Conservation (phyloP, 441 rosid genomes). For the Viola pubescens region DNA sequence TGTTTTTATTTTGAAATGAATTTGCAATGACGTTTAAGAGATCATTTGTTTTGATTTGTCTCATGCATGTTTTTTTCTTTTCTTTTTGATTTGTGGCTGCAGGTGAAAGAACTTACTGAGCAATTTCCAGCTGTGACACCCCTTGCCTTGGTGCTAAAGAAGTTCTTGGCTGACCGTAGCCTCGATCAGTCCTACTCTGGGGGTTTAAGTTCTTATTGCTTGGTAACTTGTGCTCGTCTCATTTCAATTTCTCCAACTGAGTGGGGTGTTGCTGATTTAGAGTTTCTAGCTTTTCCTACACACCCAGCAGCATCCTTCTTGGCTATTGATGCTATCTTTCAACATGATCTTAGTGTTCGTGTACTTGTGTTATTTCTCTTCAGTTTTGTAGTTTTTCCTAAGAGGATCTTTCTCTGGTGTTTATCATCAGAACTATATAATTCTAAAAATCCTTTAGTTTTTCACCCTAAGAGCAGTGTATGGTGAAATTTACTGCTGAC, state of each 20-base stretch:
- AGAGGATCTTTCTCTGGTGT: no score
- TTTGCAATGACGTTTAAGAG: background rate
- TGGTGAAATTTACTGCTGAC: no score
- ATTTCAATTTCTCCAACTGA: background rate
- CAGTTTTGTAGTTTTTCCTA: no score
- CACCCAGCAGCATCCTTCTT: no score
- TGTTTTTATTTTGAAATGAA: background rate
- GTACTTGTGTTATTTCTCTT: no score
- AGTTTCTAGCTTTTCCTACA: no score
- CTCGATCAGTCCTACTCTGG: conserved; percentile 98
- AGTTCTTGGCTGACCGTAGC: conserved; percentile 98
- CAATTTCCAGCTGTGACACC: conserved; percentile 94
- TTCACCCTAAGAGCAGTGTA: no score
- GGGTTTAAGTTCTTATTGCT: conserved; percentile 97
- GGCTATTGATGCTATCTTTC: no score
- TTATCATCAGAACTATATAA: no score
- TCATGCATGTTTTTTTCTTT: background rate
- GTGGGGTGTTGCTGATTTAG: background rate
- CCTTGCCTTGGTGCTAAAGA: conserved; percentile 95
- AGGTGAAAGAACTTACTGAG: conserved; percentile 89
- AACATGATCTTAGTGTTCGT: no score
- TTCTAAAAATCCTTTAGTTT: no score
- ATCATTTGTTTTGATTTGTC: background rate
- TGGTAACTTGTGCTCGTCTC: conserved; percentile 43
- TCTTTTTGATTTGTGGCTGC: conserved; percentile 15